Evolutionary conservation across 2,329 filamentous ascomycete genomes (phyloP).

Genomic region (Xylariaceae sp.): DNA sequence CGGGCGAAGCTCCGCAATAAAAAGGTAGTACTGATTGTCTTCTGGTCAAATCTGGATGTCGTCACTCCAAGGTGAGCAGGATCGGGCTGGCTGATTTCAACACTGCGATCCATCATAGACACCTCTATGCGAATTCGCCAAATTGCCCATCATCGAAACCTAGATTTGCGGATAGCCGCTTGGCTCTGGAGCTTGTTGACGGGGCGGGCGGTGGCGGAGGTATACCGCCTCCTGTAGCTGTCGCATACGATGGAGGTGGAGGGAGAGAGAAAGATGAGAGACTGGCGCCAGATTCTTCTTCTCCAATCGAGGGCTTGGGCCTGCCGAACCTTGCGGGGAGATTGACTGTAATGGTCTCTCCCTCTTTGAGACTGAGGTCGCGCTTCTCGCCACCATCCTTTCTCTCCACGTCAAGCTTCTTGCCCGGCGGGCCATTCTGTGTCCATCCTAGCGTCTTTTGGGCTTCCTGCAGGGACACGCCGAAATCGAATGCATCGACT

Average conservation of each 20-base stretch:
- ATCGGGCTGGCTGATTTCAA: constrained; percentile 5
- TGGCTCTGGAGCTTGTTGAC: constrained; percentile 53
- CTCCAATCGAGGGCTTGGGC: constrained; percentile 38
- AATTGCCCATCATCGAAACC: constrained; percentile 86
- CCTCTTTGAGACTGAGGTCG: constrained; percentile 83
- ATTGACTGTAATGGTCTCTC: constrained; percentile 82
- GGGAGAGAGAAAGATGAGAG: constrained; percentile 64
- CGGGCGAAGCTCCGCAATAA: constrained; percentile 7
- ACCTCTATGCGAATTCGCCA: constrained; percentile 65
- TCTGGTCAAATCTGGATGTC: constrained; percentile 7
- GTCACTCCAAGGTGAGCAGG: constrained; percentile 5
- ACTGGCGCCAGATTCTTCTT: constrained; percentile 25
- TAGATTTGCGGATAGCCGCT: constrained; percentile 57
- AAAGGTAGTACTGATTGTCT: constrained; percentile 5
- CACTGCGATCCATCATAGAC: constrained; percentile 1
- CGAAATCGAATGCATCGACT: constrained; percentile 80
- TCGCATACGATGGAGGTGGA: constrained; percentile 54
- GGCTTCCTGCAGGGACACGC: constrained; percentile 72
- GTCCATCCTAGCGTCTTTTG: constrained; percentile 63
- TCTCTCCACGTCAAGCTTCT: constrained; percentile 35
- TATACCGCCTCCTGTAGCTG: constrained; percentile 33
- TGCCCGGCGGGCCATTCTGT: constrained; percentile 34
- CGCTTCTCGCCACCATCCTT: constrained; percentile 51
- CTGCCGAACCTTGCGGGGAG: constrained; percentile 56
- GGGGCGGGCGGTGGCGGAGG: constrained; percentile 58